These are phyloP conservation scores for Boletus rubescentipes DNA, from an alignment of 768 basidiomycete genomes.

Conservation along the genomic window DNA sequence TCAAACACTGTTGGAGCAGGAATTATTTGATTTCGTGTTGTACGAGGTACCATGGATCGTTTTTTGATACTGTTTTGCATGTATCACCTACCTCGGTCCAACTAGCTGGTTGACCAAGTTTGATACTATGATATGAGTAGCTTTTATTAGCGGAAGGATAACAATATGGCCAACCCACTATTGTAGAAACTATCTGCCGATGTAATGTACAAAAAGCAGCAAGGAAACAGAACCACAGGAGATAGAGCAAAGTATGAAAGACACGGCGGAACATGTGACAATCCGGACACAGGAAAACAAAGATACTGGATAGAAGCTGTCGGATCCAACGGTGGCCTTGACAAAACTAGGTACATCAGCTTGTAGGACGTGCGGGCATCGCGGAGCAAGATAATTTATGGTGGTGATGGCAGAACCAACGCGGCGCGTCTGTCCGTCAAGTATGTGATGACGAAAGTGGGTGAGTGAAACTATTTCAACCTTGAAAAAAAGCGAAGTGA, in stretches of 20 bases:
- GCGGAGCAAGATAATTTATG: conserved; percentile 12
- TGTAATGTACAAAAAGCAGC: conserved; percentile 39
- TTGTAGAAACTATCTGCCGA: conserved; percentile 47
- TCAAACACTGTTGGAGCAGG: conserved; percentile 90
- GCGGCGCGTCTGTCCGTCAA: conserved; percentile 21
- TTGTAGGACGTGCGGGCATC: conserved; percentile 16
- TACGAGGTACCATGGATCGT: conserved; percentile 93
- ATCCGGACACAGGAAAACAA: conserved; percentile 16
- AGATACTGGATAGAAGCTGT: conserved; percentile 15
- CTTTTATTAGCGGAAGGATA: conserved; percentile 59
- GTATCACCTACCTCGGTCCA: neutral
- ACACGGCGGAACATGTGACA: conserved; percentile 17
- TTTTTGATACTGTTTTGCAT: conserved; percentile 38
- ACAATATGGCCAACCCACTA: conserved; percentile 60
- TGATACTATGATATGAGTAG: conserved; percentile 32
- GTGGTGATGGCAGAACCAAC: conserved; percentile 14
- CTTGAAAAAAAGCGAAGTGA: conserved; percentile 18
- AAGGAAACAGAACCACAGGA: conserved; percentile 20
- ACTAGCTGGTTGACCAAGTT: neutral
- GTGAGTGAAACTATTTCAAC: conserved; percentile 13
- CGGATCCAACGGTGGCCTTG: conserved; percentile 11
- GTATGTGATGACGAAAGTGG: conserved; percentile 16
- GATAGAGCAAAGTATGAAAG: conserved; percentile 24
- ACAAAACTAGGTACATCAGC: conserved; percentile 7
- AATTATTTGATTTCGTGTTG: conserved; percentile 92